Base-by-base conservation (phyloP, 805 yeast genomes). In the Lachancea kluyveri region DNA sequence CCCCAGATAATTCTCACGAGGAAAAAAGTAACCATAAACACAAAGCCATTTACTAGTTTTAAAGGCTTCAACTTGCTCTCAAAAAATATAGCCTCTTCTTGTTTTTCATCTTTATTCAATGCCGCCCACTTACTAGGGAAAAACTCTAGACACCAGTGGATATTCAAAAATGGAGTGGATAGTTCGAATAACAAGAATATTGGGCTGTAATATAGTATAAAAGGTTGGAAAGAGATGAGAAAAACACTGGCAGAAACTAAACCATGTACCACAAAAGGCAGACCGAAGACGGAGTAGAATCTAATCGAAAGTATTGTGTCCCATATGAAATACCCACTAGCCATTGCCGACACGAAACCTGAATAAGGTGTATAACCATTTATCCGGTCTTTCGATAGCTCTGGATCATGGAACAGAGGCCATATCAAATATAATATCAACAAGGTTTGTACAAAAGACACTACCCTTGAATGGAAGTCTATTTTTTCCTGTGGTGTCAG, bases 301-400 rank as follows among this genome's bases (percentile, higher is more conserved):
- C 55, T 54, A 3, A 70, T 13, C 41, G 95, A 84, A 40, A 81
- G 77, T 32, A 64, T 54, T 26, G 75, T 46, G 57, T 87, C 96
- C 96, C 96, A 87, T 11, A 79, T 41, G 50, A 87, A 87, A 60
- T 87, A 87, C 3, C 95, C 96, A 10, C 66, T 48, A 3, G 90
- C 79, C 30, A 45, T 48, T 7, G 54, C 36, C 24, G 57, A 48
- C 14, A 54, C 47, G 8, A 44, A 60, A 1, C 81, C 87, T n/a
- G n/a, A n/a, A n/a, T n/a, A n/a, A n/a, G n/a, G n/a, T n/a, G n/a
- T n/a, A n/a, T n/a, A n/a, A n/a, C n/a, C n/a, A n/a, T n/a, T n/a
- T n/a, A n/a, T n/a, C n/a, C n/a, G n/a, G n/a, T n/a, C n/a, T n/a
- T n/a, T n/a, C n/a, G n/a, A n/a, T n/a, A n/a, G n/a, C n/a, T n/a